A percentile compares a stretch with the other conserved stretches of the same genome.
Conservation (phyloP, 2,329 filamentous ascomycete genomes). For the Talaromyces albobiverticillius region DNA sequence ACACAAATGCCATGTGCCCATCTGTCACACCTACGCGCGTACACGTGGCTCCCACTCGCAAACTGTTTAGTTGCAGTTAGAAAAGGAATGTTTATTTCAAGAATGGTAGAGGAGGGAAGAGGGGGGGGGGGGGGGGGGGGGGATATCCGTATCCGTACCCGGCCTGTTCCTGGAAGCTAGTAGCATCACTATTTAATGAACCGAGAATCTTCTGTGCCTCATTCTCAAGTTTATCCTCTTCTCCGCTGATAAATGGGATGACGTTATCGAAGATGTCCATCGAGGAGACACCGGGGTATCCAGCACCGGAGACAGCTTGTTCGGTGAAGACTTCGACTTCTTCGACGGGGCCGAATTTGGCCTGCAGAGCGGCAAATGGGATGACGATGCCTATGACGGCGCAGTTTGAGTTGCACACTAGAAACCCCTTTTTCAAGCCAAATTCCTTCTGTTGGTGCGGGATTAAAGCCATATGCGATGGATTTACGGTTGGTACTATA, state of each 20-base stretch:
- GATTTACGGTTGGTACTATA: conserved; percentile 93
- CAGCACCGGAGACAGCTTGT: conserved; percentile 91
- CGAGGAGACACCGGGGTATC: conserved; percentile 64
- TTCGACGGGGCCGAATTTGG: conserved; percentile 74
- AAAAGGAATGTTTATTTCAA: too few species aligned
- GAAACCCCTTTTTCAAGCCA: conserved; percentile 75
- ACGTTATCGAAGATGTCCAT: conserved; percentile 98
- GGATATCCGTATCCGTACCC: too few species aligned
- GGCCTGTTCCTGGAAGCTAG: conserved; percentile 72
- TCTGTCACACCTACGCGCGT: conserved; percentile 94
- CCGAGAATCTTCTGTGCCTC: conserved; percentile 97
- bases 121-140: too few species aligned
- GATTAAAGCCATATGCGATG: conserved; percentile 80
- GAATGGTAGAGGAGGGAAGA: too few species aligned
- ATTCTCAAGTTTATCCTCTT: conserved; percentile 94
- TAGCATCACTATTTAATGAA: conserved; percentile 65
- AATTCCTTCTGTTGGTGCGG: conserved; percentile 78
- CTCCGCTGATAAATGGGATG: conserved; percentile 86
- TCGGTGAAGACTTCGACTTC: conserved; percentile 85
- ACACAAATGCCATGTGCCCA: conserved; percentile 93
- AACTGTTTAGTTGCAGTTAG: too few species aligned
- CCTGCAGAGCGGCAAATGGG: conserved; percentile 85
- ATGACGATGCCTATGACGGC: conserved; percentile 95
- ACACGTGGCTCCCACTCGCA: conserved; percentile 85
- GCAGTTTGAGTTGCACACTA: conserved; percentile 98